phyloP scores from a whole-genome alignment of 1,139 yeast genomes.

The Lodderomyces orthopsilosis region DNA sequence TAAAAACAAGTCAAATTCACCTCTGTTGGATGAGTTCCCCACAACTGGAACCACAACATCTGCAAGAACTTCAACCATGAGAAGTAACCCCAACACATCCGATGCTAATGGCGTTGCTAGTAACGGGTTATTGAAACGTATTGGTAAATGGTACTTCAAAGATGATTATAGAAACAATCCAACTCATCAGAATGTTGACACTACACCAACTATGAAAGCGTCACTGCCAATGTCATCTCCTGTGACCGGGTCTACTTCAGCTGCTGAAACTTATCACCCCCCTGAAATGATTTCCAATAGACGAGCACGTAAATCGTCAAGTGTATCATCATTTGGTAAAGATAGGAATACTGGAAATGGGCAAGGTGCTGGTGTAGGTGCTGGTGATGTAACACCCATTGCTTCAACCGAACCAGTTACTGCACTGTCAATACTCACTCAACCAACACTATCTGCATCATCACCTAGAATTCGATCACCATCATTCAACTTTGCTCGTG shows the following conservation, averaged over 20 bases:
- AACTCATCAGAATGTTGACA: background rate
- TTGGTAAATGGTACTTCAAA: constrained; percentile 69
- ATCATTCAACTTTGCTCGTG: constrained; percentile 18
- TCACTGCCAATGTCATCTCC: background rate
- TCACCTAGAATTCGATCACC: constrained; percentile 10
- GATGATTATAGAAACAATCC: constrained; percentile 26
- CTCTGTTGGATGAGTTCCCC: constrained; percentile 2
- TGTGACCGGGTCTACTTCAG: constrained; percentile 9
- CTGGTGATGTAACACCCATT: constrained; percentile 1
- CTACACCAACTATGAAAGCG: background rate
- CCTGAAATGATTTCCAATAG: constrained; percentile 69
- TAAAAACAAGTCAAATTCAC: constrained; percentile 24
- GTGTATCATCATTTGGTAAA: constrained; percentile 8
- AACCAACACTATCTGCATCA: background rate
- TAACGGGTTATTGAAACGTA: constrained; percentile 38
- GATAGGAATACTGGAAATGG: background rate
- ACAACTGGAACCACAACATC: constrained; percentile 1
- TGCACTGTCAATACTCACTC: background rate
- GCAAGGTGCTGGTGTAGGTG: background rate
- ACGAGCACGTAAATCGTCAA: constrained; percentile 31
- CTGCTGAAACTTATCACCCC: constrained; percentile 35
- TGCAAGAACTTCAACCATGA: constrained; percentile 3
- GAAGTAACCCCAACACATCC: background rate
- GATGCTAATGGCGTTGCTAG: background rate
- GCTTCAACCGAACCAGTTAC: constrained; percentile 1